Base-by-base conservation (phyloP, 352 stramenopile genomes). In the Globisporangium solare region DNA sequence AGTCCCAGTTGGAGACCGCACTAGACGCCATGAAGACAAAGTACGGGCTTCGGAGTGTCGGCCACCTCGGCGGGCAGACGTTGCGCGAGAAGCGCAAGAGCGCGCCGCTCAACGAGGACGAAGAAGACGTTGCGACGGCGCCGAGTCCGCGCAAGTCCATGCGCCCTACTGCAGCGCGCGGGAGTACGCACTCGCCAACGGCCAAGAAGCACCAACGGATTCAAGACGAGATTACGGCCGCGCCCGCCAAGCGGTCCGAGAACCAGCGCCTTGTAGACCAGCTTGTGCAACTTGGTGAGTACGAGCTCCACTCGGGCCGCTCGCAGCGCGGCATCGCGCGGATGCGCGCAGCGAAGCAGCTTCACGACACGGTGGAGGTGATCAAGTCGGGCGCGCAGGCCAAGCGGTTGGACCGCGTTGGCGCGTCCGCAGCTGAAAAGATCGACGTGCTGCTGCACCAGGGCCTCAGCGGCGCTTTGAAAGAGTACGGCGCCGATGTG, bases 261-360 rank as follows among this genome's bases (percentile, higher is more conserved):
- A 92, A 92, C 63, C 76, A 89, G 55, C 18, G 61, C 20, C 63
- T 92, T 2, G 79, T 89, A 31, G 68, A 89, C 27, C 63, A 82
- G 51, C 51, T 92, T 3, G 54, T 85, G 47, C 51, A 79, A 46
- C 59, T 92, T 15, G 79, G 74, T 17, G 67, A 87, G 43, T 87
- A 73, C 21, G 81, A 92, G 37, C 61, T 85, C 58, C 43, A 58
- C 14, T 61, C 66, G 6, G 73, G 77, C 1, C 63, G 73, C 51
- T 68, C 71, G 2, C 79, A 89, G 60, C 73, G 77, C 12, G 79
- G 79, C 6, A 54, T 83, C 2, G 61, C 81, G 3, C 79, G 75
- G 6, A 52, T 92, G 32, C 76, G 76, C n/a, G 81, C 73, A 20
- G 81, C 81, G 11, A 86, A 78, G 61, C 61, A 76, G 55, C 64